Conservation (phyloP, 495 filamentous ascomycete species). For the Aspergillus kassunensis region DNA sequence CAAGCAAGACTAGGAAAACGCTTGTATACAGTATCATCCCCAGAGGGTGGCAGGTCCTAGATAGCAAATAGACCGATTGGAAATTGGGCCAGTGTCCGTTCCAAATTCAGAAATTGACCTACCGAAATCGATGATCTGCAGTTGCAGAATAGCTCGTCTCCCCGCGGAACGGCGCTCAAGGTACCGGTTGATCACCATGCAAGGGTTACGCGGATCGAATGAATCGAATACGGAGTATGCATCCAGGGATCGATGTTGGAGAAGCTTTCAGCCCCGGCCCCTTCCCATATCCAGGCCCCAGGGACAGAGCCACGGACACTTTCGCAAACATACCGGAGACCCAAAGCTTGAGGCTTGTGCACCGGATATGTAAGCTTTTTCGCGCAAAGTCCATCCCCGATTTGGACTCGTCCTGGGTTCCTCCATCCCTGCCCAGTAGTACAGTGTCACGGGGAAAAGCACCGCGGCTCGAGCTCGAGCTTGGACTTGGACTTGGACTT, state of each 20-base stretch:
- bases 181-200: constrained; percentile 12
- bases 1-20: background rate
- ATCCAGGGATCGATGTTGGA: too few relatives aligned
- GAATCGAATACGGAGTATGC: constrained; percentile 13
- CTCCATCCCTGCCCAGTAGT: too few relatives aligned
- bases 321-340: background rate
- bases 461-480: background rate
- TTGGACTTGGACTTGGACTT: too few relatives aligned
- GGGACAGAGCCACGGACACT: background rate
- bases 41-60: background rate
- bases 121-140: constrained; percentile 14
- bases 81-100: constrained; percentile 12
- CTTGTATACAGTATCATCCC: constrained; percentile 1
- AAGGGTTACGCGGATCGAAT: constrained; percentile 25
- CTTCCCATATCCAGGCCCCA: too few relatives aligned
- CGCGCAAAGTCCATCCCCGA: background rate
- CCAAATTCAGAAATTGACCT: constrained; percentile 18
- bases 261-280: background rate
- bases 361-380: too few relatives aligned
- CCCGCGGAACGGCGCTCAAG: constrained; percentile 4
- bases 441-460: too few relatives aligned
- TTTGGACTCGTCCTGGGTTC: too few relatives aligned
- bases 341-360: too few relatives aligned
- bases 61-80: constrained; percentile 17
- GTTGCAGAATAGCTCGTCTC: constrained; percentile 6